Conservation (phyloP, 352 stramenopile species). For the Globisporangium yorkense region DNA sequence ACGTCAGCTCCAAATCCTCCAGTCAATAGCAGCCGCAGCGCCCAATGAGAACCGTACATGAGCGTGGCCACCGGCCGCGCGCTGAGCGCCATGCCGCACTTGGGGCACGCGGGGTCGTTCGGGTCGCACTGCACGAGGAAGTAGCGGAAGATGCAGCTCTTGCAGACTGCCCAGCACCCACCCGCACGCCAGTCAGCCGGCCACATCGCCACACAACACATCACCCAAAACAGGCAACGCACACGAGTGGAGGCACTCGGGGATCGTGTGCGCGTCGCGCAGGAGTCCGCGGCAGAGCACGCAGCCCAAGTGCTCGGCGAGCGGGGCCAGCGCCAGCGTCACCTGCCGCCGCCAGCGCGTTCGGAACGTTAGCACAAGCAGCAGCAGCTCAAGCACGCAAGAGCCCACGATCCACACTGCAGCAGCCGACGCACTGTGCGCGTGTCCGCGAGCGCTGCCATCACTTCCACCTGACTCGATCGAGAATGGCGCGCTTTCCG, state of each 20-base stretch:
- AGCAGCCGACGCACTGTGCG: conserved; percentile 17
- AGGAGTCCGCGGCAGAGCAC: conserved; percentile 60
- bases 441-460: conserved; percentile 18
- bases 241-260: conserved; percentile 82
- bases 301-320: conserved; percentile 67
- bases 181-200: neutral
- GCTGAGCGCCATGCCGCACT: conserved; percentile 51
- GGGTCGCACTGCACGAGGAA: conserved; percentile 57
- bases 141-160: conserved; percentile 80
- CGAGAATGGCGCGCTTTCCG: too few species aligned
- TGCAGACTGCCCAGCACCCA: conserved; percentile 48
- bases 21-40: neutral
- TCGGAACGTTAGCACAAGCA: neutral
- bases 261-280: conserved; percentile 73
- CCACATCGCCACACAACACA: neutral
- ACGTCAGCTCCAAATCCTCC: neutral
- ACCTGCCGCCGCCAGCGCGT: conserved; percentile 21
- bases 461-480: neutral
- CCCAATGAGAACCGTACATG: conserved; percentile 30
- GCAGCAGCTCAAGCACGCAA: neutral
- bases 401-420: neutral
- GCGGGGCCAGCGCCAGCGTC: conserved; percentile 35
- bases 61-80: conserved; percentile 51
- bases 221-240: conserved; percentile 6
- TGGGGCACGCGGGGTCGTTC: conserved; percentile 39